Evolutionary conservation across 2,329 filamentous ascomycete species (phyloP).

Genomic region (Arthrinium phaeospermum): DNA sequence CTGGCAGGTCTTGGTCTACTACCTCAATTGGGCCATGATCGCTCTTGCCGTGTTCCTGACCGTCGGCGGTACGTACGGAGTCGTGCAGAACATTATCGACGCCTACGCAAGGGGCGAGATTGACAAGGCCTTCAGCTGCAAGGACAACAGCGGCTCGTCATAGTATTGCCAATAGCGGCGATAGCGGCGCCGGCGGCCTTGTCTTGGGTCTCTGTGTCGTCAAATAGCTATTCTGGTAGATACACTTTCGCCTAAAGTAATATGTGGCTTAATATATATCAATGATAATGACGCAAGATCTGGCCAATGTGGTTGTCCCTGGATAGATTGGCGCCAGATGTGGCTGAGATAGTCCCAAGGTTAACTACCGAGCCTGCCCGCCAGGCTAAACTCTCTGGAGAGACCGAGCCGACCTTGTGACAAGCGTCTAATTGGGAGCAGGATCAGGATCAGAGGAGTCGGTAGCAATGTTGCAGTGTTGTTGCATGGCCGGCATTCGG

Average conservation of each 20-base stretch:
- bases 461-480: neutral
- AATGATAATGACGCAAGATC: slow-evolving; percentile 2
- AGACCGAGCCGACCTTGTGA: slow-evolving; percentile 6
- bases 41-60: slow-evolving; percentile 44
- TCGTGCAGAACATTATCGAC: slow-evolving; percentile 56
- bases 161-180: slow-evolving; percentile 20
- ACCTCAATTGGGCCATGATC: slow-evolving; percentile 43
- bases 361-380: slow-evolving; percentile 6
- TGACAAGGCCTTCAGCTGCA: slow-evolving; percentile 53
- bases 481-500: neutral
- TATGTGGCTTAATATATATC: slow-evolving; percentile 11
- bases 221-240: neutral
- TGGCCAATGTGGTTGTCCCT: neutral
- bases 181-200: neutral
- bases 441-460: neutral
- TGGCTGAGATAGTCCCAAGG: slow-evolving; percentile 12
- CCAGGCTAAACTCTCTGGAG: slow-evolving; percentile 13
- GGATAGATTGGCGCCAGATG: slow-evolving; percentile 14
- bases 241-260: slow-evolving; percentile 12
- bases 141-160: slow-evolving; percentile 48
- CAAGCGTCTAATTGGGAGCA: neutral
- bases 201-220: neutral
- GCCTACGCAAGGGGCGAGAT: slow-evolving; percentile 55
- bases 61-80: slow-evolving; percentile 49
- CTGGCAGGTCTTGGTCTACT: slow-evolving; percentile 37